phyloP scores from a whole-genome alignment of 768 basidiomycete species.

The Boletus patriciae region DNA sequence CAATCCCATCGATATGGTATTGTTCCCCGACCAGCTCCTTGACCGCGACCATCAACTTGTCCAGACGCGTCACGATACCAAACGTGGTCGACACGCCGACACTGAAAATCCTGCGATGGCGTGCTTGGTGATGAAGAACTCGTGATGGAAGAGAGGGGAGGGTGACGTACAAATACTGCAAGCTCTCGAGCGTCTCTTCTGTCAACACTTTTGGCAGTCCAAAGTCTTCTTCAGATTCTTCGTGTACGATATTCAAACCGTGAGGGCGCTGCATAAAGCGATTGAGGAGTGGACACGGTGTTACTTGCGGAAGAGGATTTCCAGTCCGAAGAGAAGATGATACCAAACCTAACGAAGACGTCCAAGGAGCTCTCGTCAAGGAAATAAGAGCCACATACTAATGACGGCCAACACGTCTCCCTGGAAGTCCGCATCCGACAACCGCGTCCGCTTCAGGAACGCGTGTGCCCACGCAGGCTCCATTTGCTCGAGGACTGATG shows the following conservation, averaged over 20 bases:
- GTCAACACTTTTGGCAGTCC: slow-evolving; percentile 72
- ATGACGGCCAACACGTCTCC: slow-evolving; percentile 84
- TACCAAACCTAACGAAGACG: slow-evolving; percentile 56
- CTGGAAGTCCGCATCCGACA: slow-evolving; percentile 78
- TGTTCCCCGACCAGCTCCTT: slow-evolving; percentile 89
- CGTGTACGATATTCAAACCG: slow-evolving; percentile 65
- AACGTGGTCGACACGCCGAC: slow-evolving; percentile 73
- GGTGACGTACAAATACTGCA: slow-evolving; percentile 73
- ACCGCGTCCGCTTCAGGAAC: slow-evolving; percentile 69
- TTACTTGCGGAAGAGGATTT: slow-evolving; percentile 78
- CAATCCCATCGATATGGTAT: slow-evolving; percentile 78
- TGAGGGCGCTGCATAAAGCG: slow-evolving; percentile 50
- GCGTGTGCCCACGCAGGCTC: slow-evolving; percentile 78
- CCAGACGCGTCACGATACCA: slow-evolving; percentile 68
- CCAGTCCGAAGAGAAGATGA: slow-evolving; percentile 75
- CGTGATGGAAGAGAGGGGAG: background rate
- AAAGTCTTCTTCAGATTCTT: slow-evolving; percentile 72
- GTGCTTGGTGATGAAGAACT: background rate
- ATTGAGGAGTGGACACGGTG: slow-evolving; percentile 65
- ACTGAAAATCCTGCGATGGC: slow-evolving; percentile 54
- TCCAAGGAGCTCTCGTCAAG: background rate
- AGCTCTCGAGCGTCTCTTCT: slow-evolving; percentile 68
- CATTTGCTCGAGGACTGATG: slow-evolving; percentile 69
- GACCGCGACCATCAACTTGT: slow-evolving; percentile 74
- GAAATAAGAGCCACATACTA: slow-evolving; percentile 42